Percentiles rank a stretch among this genome's conserved stretches.
phyloP scores from a whole-genome alignment of 305 asterid genomes.

The Euphrasia arctica region DNA sequence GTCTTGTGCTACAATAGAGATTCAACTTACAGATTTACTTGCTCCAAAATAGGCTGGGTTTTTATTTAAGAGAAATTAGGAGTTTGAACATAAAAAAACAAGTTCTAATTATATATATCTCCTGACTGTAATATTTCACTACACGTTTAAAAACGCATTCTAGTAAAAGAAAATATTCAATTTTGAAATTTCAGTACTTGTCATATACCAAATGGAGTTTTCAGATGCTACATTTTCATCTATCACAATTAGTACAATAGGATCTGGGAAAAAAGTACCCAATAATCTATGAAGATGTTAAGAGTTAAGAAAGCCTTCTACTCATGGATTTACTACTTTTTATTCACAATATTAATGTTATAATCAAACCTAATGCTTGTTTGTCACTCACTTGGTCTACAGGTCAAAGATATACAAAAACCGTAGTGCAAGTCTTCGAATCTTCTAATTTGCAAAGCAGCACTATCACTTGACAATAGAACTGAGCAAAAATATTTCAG shows the following conservation, averaged over 20 bases:
- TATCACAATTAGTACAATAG: not conserved
- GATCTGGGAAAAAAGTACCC: slow-evolving; percentile 1
- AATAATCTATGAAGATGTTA: slow-evolving; percentile 6
- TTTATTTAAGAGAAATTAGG: not conserved
- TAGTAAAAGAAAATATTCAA: slow-evolving; percentile 2
- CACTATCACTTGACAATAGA: slow-evolving; percentile 1
- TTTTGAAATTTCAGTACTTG: slow-evolving; percentile 7
- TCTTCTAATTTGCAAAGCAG: not conserved
- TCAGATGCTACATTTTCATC: not conserved
- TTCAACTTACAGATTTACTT: slow-evolving; percentile 9
- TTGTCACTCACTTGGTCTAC: not conserved
- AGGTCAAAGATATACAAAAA: not conserved
- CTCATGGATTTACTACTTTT: too few species aligned
- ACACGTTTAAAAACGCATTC: not conserved
- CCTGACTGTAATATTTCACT: not conserved
- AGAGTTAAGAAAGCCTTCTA: slow-evolving; percentile 2
- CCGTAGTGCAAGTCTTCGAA: not conserved
- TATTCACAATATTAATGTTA: slow-evolving; percentile 2
- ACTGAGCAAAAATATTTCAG: not conserved
- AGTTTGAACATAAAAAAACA: not conserved
- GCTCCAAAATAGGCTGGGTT: slow-evolving; percentile 2
- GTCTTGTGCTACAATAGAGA: not conserved
- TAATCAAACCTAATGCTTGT: not conserved
- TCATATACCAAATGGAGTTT: slow-evolving; percentile 15
- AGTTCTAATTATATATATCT: not conserved